Base-by-base conservation (phyloP, 768 basidiomycete species). In the Leccinum barrowsii region DNA sequence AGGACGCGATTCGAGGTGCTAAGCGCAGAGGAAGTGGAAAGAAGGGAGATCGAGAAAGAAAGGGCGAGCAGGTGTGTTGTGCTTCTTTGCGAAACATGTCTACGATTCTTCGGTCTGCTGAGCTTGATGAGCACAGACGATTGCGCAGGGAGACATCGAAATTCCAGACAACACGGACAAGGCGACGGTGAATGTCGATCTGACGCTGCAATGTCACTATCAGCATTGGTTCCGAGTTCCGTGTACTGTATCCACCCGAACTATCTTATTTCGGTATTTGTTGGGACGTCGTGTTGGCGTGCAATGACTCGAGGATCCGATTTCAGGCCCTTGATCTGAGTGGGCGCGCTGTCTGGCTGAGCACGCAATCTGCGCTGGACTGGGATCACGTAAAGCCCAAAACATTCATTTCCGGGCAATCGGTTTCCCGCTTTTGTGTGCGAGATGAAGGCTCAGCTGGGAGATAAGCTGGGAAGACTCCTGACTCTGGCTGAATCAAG, bases 11-110 rank as follows among this genome's bases (percentile, higher is more conserved):
- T 97, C 71, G 87, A 97, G 73, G 87, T 91, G 63, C 70, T 98
- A 62, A 92, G 79, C 3, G 82, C 86, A 19, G 97, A 98, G 73
- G 97, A 99, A 71, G 86, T 98, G 58, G 95, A 95, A 73, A 79
- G 85, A 74, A 82, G 92, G 67, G 94, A 97, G 76, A 75, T 90
- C 46, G 94, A 95, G 76, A 83, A 86, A 69, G 94, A 92, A 75
- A 77, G 93, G 59, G 90, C 90, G 1, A 90, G 86, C 66, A 78
- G 92, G 74, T 75, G 63, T 40, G 80, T 77, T 19, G 3, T 19
- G 7, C 32, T 4, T 17, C 26, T 47, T 51, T 13, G 32, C 34
- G 32, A 53, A 26, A 46, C 49, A 49, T 48, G 56, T n/a, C 8
- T 55, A 32, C 26, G 56, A 35, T 44, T 11, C 24, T 49, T 28